phyloP scores from a whole-genome alignment of 2,329 filamentous ascomycete species.

The Bipolaris sorokiniana region DNA sequence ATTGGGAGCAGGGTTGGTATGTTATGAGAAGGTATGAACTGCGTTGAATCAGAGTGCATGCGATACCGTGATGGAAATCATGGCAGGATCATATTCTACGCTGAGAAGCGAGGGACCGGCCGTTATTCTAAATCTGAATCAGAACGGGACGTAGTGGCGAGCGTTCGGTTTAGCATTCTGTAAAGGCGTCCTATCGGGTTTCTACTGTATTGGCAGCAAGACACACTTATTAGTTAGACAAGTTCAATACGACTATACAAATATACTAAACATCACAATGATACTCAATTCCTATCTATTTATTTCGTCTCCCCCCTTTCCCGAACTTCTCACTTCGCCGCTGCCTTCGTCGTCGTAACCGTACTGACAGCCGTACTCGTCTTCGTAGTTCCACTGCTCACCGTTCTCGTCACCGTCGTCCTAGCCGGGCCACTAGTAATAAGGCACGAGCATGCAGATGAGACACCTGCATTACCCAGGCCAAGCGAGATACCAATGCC shows the following conservation, averaged over 20 bases:
- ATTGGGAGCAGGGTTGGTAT: too few relatives aligned
- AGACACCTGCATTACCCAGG: slow-evolving; percentile 26
- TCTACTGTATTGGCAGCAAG: too few relatives aligned
- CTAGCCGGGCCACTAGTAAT: slow-evolving; percentile 35
- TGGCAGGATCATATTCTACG: too few relatives aligned
- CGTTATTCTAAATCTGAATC: too few relatives aligned
- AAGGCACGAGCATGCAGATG: slow-evolving; percentile 42
- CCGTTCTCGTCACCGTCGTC: slow-evolving; percentile 34
- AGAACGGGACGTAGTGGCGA: too few relatives aligned
- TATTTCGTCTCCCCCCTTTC: neutral
- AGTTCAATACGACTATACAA: neutral
- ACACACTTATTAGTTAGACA: neutral
- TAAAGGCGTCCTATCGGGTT: too few relatives aligned
- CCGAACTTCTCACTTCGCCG: neutral
- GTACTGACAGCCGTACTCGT: slow-evolving; percentile 10
- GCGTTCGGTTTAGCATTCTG: too few relatives aligned
- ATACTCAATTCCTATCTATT: neutral
- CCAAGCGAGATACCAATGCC: slow-evolving; percentile 36
- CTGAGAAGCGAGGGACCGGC: too few relatives aligned
- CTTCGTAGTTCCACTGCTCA: slow-evolving; percentile 25
- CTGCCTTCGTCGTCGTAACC: slow-evolving; percentile 9
- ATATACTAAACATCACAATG: neutral
- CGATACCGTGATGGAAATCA: too few relatives aligned
- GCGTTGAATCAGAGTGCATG: too few relatives aligned
- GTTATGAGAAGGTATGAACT: too few relatives aligned